A percentile compares a stretch with the other conserved stretches of the same genome.
Evolutionary conservation across 176 grass and related monocot genomes (phyloP).

Genomic region (Neostapfia colusana): DNA sequence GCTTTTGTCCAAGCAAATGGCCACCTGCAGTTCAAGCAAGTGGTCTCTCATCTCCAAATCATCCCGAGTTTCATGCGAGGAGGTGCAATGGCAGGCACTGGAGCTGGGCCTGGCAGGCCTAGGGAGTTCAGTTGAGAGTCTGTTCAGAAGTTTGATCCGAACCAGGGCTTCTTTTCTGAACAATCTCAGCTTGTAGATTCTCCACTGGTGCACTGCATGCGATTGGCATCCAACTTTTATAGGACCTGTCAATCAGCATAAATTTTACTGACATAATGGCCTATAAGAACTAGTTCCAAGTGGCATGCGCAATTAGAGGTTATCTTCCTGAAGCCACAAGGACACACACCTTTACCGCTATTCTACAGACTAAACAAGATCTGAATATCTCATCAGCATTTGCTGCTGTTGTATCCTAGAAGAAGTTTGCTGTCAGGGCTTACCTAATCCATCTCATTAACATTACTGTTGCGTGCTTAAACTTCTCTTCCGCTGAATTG

Average conservation of each 20-base stretch:
- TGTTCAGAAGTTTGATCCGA: conserved; percentile 49
- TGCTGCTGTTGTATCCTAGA: conserved; percentile 2
- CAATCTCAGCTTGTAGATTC: conserved; percentile 40
- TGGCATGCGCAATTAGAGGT: not conserved
- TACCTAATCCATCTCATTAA: not conserved
- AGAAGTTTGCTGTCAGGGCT: not conserved
- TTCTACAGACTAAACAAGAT: not conserved
- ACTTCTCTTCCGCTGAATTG: not conserved
- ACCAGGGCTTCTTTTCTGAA: conserved; percentile 52
- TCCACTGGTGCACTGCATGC: not conserved
- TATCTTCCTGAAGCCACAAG: not conserved
- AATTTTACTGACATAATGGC: not conserved
- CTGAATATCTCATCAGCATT: not conserved
- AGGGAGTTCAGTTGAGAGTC: conserved; percentile 31
- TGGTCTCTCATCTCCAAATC: conserved; percentile 47
- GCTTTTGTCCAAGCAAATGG: conserved; percentile 36
- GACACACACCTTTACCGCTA: not conserved
- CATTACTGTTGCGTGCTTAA: not conserved
- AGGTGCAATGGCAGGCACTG: conserved; percentile 42
- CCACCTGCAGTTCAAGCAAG: conserved; percentile 30
- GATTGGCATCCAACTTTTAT: conserved; percentile 45
- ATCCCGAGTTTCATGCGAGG: conserved; percentile 33
- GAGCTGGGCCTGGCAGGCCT: conserved; percentile 37
- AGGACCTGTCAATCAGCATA: conserved; percentile 42
- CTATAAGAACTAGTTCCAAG: not conserved